phyloP scores from a whole-genome alignment of 768 basidiomycete species.

The Lentinula lateritia region DNA sequence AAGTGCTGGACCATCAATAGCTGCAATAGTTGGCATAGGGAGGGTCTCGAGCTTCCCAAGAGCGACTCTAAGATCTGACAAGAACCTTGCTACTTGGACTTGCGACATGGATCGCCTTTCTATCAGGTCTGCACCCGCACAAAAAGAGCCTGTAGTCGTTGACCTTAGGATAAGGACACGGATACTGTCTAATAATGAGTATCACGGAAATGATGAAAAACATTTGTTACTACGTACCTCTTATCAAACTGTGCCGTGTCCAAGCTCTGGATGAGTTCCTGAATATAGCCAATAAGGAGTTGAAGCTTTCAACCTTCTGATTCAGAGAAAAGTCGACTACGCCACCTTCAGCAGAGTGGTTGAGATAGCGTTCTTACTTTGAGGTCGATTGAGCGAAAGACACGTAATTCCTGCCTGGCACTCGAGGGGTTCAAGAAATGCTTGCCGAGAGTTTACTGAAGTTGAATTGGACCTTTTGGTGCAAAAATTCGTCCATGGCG shows the following conservation, averaged over 20 bases:
- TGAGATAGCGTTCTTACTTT: slow-evolving; percentile 87
- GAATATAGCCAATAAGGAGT: slow-evolving; percentile 8
- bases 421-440: slow-evolving; percentile 46
- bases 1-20: slow-evolving; percentile 89
- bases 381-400: slow-evolving; percentile 76
- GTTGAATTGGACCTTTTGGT: background rate
- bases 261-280: slow-evolving; percentile 72
- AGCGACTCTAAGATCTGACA: slow-evolving; percentile 65
- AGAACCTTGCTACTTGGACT: slow-evolving; percentile 69
- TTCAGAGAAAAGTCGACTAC: background rate
- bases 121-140: slow-evolving; percentile 85
- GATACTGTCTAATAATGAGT: slow-evolving; percentile 34
- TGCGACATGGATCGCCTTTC: slow-evolving; percentile 84
- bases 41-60: slow-evolving; percentile 74
- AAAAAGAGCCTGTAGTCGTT: slow-evolving; percentile 73
- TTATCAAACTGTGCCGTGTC: slow-evolving; percentile 63
- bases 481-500: background rate
- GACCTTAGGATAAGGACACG: slow-evolving; percentile 84
- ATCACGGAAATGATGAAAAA: background rate
- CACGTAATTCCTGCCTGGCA: slow-evolving; percentile 63
- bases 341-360: slow-evolving; percentile 60
- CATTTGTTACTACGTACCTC: slow-evolving; percentile 25
- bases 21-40: slow-evolving; percentile 86
- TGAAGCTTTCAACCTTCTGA: slow-evolving; percentile 5
- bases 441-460: slow-evolving; percentile 17